These are phyloP conservation scores for Cadophora sp. DNA, from an alignment of 2,329 filamentous ascomycete species.

Conservation along the genomic window DNA sequence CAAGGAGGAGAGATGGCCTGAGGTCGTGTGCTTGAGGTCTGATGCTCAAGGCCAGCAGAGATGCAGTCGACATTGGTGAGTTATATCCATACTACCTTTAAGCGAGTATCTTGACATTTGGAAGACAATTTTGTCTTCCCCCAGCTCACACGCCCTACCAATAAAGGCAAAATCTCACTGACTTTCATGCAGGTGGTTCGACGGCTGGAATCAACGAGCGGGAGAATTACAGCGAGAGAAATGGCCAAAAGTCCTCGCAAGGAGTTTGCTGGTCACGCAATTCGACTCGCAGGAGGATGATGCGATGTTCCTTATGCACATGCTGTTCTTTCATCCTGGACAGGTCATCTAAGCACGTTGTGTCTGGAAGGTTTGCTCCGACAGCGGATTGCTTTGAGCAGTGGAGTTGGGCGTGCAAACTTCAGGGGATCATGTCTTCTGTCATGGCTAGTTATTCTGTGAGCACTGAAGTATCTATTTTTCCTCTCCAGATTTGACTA, in stretches of 20 bases:
- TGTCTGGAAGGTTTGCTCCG: neutral
- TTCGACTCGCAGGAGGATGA: conserved; percentile 17
- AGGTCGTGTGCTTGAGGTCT: conserved; percentile 21
- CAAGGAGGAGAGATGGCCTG: conserved; percentile 16
- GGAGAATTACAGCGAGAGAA: conserved; percentile 5
- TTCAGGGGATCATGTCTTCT: neutral
- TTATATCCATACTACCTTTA: neutral
- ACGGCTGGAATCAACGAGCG: conserved; percentile 20
- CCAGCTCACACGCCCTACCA: too few species aligned
- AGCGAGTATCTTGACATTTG: neutral
- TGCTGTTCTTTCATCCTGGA: conserved; percentile 18
- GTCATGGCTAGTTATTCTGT: neutral
- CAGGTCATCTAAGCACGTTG: neutral
- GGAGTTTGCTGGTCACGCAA: conserved; percentile 7
- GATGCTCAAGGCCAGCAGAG: conserved; percentile 2
- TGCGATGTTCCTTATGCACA: conserved; percentile 17
- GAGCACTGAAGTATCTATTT: neutral
- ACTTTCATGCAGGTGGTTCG: conserved; percentile 19
- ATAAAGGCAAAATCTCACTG: too few species aligned
- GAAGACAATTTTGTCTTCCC: too few species aligned
- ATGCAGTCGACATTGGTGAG: conserved; percentile 22
- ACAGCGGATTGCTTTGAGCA: neutral
- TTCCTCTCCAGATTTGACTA: neutral
- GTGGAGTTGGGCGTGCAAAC: neutral
- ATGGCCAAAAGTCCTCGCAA: conserved; percentile 17